phyloP scores from a whole-genome alignment of 768 basidiomycete genomes.

The Leccinum subgranulosum region DNA sequence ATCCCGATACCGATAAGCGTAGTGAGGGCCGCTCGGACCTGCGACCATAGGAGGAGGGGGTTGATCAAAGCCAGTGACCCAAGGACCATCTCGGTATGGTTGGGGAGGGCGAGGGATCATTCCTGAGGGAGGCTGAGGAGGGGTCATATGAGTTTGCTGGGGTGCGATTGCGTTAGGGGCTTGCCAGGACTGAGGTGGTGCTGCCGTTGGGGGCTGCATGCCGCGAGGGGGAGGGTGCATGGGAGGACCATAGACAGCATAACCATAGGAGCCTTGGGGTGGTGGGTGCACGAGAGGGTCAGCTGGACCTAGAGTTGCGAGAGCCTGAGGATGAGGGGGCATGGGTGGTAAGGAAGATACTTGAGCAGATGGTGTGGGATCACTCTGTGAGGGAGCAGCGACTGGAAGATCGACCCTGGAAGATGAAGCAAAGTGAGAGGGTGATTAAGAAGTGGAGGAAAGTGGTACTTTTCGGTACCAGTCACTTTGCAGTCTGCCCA shows the following conservation, averaged over 20 bases:
- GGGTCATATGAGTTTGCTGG: slow-evolving; percentile 59
- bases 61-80: slow-evolving; percentile 56
- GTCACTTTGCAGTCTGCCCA: slow-evolving; percentile 83
- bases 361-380: slow-evolving; percentile 24
- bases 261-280: slow-evolving; percentile 27
- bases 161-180: slow-evolving; percentile 58
- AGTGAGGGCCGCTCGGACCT: slow-evolving; percentile 42
- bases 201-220: slow-evolving; percentile 45
- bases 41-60: slow-evolving; percentile 47
- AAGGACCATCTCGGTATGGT: slow-evolving; percentile 49
- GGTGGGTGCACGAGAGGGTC: slow-evolving; percentile 31
- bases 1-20: slow-evolving; percentile 62
- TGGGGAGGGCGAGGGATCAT: slow-evolving; percentile 45
- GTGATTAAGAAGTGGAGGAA: background rate
- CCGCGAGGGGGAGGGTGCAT: slow-evolving; percentile 37
- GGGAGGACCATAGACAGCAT: slow-evolving; percentile 39
- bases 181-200: slow-evolving; percentile 65
- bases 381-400: slow-evolving; percentile 18
- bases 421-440: background rate
- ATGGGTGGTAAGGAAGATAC: slow-evolving; percentile 26
- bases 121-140: slow-evolving; percentile 42
- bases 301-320: slow-evolving; percentile 27
- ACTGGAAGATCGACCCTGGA: slow-evolving; percentile 26
- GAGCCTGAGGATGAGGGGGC: slow-evolving; percentile 25
- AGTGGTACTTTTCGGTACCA: slow-evolving; percentile 66